A percentile compares a stretch with the other conserved stretches of the same genome.
Conservation (phyloP, 306 rosid species). For the Malus orientalis region DNA sequence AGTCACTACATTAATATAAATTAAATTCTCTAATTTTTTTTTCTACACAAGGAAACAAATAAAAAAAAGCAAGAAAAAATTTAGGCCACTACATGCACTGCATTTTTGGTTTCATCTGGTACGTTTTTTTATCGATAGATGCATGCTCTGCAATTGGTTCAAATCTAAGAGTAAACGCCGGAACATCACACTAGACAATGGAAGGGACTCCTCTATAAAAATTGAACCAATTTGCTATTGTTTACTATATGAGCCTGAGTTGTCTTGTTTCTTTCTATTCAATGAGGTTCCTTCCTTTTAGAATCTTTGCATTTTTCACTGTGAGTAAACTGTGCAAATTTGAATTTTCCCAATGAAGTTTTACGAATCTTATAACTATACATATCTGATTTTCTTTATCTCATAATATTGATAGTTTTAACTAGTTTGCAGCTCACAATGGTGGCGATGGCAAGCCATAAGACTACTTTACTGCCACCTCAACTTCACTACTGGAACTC, state of each 20-base stretch:
- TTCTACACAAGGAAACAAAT: too few species aligned
- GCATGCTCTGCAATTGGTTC: too few species aligned
- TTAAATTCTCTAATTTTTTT: too few species aligned
- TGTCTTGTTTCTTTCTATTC: not conserved
- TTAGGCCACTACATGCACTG: too few species aligned
- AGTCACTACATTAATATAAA: too few species aligned
- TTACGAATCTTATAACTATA: not conserved
- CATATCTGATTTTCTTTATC: not conserved
- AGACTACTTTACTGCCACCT: not conserved
- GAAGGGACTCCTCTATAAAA: too few species aligned
- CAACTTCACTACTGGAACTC: not conserved
- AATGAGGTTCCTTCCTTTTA: conserved; percentile 32
- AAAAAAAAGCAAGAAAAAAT: too few species aligned
- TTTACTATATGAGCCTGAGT: not conserved
- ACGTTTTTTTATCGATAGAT: too few species aligned
- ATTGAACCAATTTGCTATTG: not conserved
- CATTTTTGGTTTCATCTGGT: too few species aligned
- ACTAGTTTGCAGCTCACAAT: not conserved
- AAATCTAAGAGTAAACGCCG: too few species aligned
- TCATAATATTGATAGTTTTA: not conserved
- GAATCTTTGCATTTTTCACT: conserved; percentile 26
- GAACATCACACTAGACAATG: too few species aligned
- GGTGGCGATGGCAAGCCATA: not conserved
- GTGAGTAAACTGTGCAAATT: conserved; percentile 15
- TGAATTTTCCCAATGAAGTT: not conserved